A percentile compares a stretch with the other conserved stretches of the same genome.
Conservation (phyloP, 106 monocot genomes). For the Dendrobium officinale region DNA sequence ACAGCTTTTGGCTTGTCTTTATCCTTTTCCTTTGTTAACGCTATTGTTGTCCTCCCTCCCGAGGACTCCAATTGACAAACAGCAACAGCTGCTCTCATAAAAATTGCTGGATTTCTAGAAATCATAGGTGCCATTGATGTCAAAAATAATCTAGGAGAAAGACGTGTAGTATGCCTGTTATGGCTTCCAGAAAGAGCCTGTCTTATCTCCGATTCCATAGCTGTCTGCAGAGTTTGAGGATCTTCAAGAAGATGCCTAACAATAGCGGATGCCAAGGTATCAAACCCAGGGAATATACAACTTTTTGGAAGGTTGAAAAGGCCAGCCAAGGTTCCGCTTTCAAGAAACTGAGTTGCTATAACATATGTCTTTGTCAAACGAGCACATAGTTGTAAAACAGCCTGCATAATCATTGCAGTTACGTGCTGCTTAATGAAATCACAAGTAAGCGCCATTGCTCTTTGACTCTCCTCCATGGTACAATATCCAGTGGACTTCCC, state of each 20-base stretch:
- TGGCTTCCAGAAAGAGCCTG: constrained; percentile 42
- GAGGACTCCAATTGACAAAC: constrained; percentile 66
- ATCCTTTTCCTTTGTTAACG: constrained; percentile 54
- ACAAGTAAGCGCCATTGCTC: constrained; percentile 38
- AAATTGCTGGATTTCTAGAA: constrained; percentile 52
- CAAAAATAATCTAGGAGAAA: constrained; percentile 44
- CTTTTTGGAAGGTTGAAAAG: constrained; percentile 52
- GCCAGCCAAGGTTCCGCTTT: constrained; percentile 42
- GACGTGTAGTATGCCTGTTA: constrained; percentile 37
- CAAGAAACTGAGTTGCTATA: constrained; percentile 56
- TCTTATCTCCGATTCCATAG: constrained; percentile 76
- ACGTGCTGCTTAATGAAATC: constrained; percentile 51
- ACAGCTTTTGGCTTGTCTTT: constrained; percentile 48
- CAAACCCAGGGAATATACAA: constrained; percentile 71
- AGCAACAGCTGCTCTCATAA: constrained; percentile 61
- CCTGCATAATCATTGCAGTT: constrained; percentile 57
- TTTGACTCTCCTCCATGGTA: constrained; percentile 48
- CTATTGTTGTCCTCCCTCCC: constrained; percentile 49
- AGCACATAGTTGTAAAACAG: constrained; percentile 60
- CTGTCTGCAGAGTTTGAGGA: constrained; percentile 73
- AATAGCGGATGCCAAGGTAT: constrained; percentile 59
- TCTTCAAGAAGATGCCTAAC: constrained; percentile 77
- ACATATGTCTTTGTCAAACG: constrained; percentile 61
- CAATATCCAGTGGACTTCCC: constrained; percentile 59
- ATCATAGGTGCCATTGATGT: constrained; percentile 74